Conservation (phyloP, 2,329 filamentous ascomycete species). For the Fusarium drepaniforme region DNA sequence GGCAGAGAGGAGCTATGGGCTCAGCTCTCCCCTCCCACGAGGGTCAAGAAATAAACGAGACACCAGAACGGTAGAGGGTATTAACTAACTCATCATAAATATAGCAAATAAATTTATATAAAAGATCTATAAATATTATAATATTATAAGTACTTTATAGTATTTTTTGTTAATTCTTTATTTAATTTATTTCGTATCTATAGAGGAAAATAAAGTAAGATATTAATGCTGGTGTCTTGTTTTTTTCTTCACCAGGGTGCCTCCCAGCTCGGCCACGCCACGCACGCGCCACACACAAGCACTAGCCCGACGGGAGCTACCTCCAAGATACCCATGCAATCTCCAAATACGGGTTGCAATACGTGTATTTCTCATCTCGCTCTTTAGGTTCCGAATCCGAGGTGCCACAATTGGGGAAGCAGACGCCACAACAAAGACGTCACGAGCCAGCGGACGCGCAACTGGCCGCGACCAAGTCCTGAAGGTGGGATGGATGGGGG, state of each 20-base stretch:
- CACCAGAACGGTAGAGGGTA: too few relatives aligned
- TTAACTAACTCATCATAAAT: too few relatives aligned
- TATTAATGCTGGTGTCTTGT: too few relatives aligned
- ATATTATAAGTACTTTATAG: too few relatives aligned
- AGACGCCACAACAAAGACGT: constrained; percentile 5
- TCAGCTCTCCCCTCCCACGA: constrained; percentile 16
- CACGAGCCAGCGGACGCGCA: constrained; percentile 9
- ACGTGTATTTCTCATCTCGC: constrained; percentile 8
- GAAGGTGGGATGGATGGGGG: neutral
- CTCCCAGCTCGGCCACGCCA: neutral
- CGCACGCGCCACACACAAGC: constrained; percentile 35
- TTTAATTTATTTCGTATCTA: too few relatives aligned
- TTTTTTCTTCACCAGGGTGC: too few relatives aligned
- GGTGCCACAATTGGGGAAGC: constrained; percentile 11
- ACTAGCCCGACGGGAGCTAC: neutral
- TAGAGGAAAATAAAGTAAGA: too few relatives aligned
- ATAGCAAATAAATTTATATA: too few relatives aligned
- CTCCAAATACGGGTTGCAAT: neutral
- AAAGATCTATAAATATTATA: too few relatives aligned
- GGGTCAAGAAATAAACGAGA: too few relatives aligned
- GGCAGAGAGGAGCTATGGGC: neutral
- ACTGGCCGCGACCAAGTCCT: neutral
- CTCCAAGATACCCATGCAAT: neutral
- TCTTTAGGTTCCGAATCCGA: neutral
- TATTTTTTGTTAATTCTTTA: too few relatives aligned